A percentile compares a stretch with the other conserved stretches of the same genome.
These are phyloP conservation scores for Umbelopsis sp. DNA, from an alignment of 192 early-diverging fungal species.

Conservation along the genomic window DNA sequence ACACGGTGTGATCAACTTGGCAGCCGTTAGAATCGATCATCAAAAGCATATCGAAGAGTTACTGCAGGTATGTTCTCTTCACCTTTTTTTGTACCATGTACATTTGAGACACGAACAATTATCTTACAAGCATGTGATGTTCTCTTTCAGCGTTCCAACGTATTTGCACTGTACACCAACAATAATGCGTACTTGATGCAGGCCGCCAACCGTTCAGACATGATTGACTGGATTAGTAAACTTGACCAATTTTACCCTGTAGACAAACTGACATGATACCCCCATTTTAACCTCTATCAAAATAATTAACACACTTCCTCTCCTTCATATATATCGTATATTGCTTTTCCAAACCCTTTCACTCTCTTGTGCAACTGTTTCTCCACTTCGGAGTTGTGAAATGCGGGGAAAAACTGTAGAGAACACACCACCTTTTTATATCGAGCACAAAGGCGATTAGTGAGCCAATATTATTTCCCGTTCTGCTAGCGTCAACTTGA, in stretches of 20 bases:
- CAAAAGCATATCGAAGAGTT: constrained; percentile 58
- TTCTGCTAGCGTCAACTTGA: too few species aligned
- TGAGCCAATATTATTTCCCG: too few species aligned
- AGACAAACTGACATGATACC: constrained; percentile 29
- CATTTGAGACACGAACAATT: neutral
- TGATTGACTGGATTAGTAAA: constrained; percentile 67
- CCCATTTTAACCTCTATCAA: constrained; percentile 2
- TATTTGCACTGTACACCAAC: constrained; percentile 74
- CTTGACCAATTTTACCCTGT: constrained; percentile 43
- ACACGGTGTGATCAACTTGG: constrained; percentile 75
- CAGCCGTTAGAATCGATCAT: constrained; percentile 66
- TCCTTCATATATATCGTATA: neutral
- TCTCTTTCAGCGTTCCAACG: constrained; percentile 50
- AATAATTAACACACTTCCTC: neutral
- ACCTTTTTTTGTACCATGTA: neutral
- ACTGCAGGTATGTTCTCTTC: constrained; percentile 38
- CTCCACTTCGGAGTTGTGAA: constrained; percentile 3
- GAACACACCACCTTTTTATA: neutral
- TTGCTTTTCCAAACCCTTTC: neutral
- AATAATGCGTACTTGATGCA: constrained; percentile 70
- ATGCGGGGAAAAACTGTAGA: constrained; percentile 3
- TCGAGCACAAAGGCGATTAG: too few species aligned
- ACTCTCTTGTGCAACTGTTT: neutral
- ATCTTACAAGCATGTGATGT: constrained; percentile 14
- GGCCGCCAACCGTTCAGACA: constrained; percentile 60